Evolutionary conservation across 768 basidiomycete species (phyloP).

Genomic region (Multifurca ochricompacta): DNA sequence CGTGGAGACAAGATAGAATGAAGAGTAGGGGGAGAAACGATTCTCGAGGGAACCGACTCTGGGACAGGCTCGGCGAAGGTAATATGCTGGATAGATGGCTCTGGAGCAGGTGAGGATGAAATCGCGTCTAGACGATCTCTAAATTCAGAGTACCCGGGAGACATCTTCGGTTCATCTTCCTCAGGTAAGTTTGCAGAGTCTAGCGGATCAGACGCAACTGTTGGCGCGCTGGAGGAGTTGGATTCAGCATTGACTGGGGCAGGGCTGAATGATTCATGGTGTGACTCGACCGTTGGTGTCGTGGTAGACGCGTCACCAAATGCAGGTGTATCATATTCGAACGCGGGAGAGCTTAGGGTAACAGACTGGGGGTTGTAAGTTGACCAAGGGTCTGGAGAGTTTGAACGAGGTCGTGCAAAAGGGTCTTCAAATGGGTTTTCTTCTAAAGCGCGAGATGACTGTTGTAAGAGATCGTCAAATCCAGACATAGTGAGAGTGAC

Average conservation of each 20-base stretch:
- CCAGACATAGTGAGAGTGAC: constrained; percentile 21
- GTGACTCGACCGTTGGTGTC: background rate
- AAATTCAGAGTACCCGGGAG: constrained; percentile 40
- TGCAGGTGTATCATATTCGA: constrained; percentile 15
- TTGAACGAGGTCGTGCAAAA: constrained; percentile 23
- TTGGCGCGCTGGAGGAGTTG: background rate
- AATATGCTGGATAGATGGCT: constrained; percentile 24
- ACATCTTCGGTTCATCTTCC: constrained; percentile 17
- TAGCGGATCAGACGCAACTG: constrained; percentile 31
- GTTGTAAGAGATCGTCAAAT: constrained; percentile 26
- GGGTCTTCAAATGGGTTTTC: constrained; percentile 28
- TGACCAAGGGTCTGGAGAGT: constrained; percentile 26
- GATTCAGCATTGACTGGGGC: background rate
- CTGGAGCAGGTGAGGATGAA: constrained; percentile 4
- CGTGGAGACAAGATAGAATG: constrained; percentile 10
- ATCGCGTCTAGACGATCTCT: constrained; percentile 37
- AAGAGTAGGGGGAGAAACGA: constrained; percentile 25
- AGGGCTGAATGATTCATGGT: background rate
- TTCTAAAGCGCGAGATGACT: constrained; percentile 21
- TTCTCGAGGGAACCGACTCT: background rate
- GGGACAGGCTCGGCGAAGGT: constrained; percentile 17
- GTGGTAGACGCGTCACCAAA: constrained; percentile 7
- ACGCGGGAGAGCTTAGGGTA: background rate
- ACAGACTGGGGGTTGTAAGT: constrained; percentile 7
- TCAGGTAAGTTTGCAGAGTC: constrained; percentile 32